Conservation (phyloP, 352 stramenopile species). For the Phytopythium cucurbitacearum region DNA sequence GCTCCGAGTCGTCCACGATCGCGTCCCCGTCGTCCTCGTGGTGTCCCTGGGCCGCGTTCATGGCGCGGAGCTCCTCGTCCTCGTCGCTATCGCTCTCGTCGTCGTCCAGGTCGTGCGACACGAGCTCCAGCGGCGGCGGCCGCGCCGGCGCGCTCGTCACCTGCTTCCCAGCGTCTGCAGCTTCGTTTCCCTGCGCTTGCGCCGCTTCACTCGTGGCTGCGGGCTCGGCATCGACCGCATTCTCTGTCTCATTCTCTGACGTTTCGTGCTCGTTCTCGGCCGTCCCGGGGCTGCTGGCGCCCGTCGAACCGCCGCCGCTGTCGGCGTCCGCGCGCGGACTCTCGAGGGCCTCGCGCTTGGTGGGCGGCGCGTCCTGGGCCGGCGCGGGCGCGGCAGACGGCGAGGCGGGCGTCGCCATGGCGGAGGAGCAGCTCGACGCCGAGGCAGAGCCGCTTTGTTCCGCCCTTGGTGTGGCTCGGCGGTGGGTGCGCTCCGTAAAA, state of each 20-base stretch:
- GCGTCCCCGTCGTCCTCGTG: conserved; percentile 16
- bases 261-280: neutral
- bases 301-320: conserved; percentile 2
- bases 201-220: neutral
- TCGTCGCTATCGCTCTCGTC: conserved; percentile 29
- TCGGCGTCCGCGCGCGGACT: conserved; percentile 2
- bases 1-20: conserved; percentile 27
- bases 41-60: conserved; percentile 1
- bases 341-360: neutral
- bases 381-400: neutral
- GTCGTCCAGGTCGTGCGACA: conserved; percentile 29
- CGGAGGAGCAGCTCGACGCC: neutral
- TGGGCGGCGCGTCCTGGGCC: neutral
- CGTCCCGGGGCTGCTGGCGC: conserved; percentile 1
- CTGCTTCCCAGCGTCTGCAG: conserved; percentile 7
- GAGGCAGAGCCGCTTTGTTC: no score
- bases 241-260: no score
- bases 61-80: conserved; percentile 2
- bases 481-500: no score
- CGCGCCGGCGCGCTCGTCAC: conserved; percentile 21
- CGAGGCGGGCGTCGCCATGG: neutral
- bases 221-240: no score
- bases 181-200: conserved; percentile 2
- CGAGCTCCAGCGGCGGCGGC: conserved; percentile 15
- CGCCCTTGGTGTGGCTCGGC: no score